Base-by-base conservation (phyloP, 257 asterid genomes). In the Nicotiana attenuata region DNA sequence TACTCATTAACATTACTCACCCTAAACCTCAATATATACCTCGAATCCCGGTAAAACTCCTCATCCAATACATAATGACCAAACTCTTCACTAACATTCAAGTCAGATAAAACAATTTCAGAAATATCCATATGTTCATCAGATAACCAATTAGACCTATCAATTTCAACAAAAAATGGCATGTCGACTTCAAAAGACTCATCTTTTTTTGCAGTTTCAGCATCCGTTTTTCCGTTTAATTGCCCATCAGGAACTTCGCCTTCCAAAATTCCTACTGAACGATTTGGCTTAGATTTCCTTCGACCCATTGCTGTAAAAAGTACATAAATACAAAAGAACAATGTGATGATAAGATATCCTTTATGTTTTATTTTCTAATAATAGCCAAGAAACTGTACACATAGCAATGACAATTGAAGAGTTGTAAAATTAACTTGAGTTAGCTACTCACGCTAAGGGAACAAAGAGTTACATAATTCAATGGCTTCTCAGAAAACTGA, bases 81-180 rank as follows among this genome's bases (percentile, higher is more conserved):
- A 79, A 90, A 92, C 71, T 89, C 97, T 65, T 87, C 89, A 63
- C 59, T 86, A 73, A 92, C 85, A 45, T 60, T 86, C 91, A 96
- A 90, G 86, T 90, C 91, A 85, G 91, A 79, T 80, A 96, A 81
- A 66, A 94, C 83, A 79, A 92, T 88, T 83, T 96, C 97, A 1
- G 98, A 91, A 76, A 96, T 83, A 86, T 92, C 99, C 71, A 76
- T 88, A 86, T 90, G 97, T 84, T 92, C 90, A 59, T 86, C 94
- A 4, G 87, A 85, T 84, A 50, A 88, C 97, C 97, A 91, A 67
- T 83, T 90, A 28, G 89, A 82, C 88, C 85, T 84, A 78, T 89
- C 97, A 84, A 93, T 77, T 73, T 89, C 92, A 61, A 96, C 90
- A 69, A 86, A 92, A 83, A 76, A 93, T 3, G 92, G 94, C 79